Percentiles rank a stretch among this genome's conserved stretches.
Conservation (phyloP, 805 yeast genomes). For the Wickerhamomyces canadensis region DNA sequence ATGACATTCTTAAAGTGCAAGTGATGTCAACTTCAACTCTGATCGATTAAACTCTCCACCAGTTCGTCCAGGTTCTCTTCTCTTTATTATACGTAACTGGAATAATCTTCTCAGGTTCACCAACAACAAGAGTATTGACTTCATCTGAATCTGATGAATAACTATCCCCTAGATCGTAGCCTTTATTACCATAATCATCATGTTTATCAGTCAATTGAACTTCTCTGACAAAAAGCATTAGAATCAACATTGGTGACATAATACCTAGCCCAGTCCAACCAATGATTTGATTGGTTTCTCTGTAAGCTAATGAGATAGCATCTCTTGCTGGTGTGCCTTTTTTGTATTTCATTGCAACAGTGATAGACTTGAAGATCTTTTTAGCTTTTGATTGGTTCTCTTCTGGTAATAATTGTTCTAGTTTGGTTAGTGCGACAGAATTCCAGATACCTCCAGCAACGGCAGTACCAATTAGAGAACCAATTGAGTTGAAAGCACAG, state of each 20-base stretch:
- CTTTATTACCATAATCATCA: constrained; percentile 18
- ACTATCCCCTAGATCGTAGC: constrained; percentile 1
- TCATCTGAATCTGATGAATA: background rate
- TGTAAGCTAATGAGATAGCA: constrained; percentile 27
- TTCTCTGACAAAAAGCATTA: constrained; percentile 25
- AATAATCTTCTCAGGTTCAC: too few relatives aligned
- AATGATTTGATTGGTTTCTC: constrained; percentile 27
- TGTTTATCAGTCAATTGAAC: constrained; percentile 20
- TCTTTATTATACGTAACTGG: background rate
- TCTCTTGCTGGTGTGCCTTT: constrained; percentile 23
- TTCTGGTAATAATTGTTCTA: constrained; percentile 20
- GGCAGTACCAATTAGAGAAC: constrained; percentile 26
- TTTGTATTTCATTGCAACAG: constrained; percentile 20
- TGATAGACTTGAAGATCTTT: constrained; percentile 22
- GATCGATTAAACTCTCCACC: constrained; percentile 9
- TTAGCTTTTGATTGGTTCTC: constrained; percentile 16
- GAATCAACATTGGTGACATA: constrained; percentile 22
- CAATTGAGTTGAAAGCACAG: constrained; percentile 23
- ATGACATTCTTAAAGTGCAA: too few relatives aligned
- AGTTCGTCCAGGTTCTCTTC: constrained; percentile 18
- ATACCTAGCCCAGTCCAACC: constrained; percentile 27
- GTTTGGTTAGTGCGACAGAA: constrained; percentile 15
- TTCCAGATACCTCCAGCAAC: constrained; percentile 28
- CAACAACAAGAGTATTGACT: background rate
- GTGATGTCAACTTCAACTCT: too few relatives aligned